Percentiles rank a stretch among this genome's conserved stretches.
Evolutionary conservation across 2,329 filamentous ascomycete genomes (phyloP).

Genomic region (Arthrobotrys sinensis): DNA sequence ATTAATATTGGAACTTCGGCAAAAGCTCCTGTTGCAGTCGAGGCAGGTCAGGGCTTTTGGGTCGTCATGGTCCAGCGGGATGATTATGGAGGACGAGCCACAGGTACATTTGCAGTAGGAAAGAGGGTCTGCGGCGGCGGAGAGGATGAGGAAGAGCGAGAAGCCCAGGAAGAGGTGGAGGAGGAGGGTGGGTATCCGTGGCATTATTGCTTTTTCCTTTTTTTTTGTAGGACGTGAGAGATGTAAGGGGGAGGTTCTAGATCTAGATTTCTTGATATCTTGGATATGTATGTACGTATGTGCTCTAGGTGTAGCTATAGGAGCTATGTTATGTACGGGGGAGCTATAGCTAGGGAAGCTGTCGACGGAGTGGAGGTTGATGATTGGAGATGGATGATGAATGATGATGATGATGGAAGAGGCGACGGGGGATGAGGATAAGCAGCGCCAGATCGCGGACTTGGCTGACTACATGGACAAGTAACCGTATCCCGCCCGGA

Average conservation of each 20-base stretch:
- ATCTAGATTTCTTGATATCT: conserved; percentile 11
- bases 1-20: conserved; percentile 75
- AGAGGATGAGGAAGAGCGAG: conserved; percentile 28
- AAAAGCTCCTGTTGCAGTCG: conserved; percentile 79
- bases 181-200: conserved; percentile 39
- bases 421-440: not conserved
- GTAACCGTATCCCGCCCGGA: too few relatives aligned
- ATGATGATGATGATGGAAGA: conserved; percentile 11
- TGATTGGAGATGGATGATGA: conserved; percentile 2
- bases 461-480: conserved; percentile 28
- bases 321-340: not conserved
- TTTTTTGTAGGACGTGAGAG: not conserved
- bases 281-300: not conserved
- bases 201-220: conserved; percentile 27
- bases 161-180: conserved; percentile 59
- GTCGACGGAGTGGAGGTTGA: conserved; percentile 1
- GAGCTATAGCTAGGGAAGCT: conserved; percentile 29
- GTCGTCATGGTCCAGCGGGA: conserved; percentile 73
- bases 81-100: conserved; percentile 78
- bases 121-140: conserved; percentile 56
- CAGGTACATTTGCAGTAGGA: conserved; percentile 81
- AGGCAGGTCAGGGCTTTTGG: conserved; percentile 72
- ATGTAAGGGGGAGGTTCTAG: conserved; percentile 43
- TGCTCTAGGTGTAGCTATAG: not conserved
- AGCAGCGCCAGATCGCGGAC: conserved; percentile 35